phyloP scores from a whole-genome alignment of 2,329 filamentous ascomycete species.

The Trichoderma sp. region DNA sequence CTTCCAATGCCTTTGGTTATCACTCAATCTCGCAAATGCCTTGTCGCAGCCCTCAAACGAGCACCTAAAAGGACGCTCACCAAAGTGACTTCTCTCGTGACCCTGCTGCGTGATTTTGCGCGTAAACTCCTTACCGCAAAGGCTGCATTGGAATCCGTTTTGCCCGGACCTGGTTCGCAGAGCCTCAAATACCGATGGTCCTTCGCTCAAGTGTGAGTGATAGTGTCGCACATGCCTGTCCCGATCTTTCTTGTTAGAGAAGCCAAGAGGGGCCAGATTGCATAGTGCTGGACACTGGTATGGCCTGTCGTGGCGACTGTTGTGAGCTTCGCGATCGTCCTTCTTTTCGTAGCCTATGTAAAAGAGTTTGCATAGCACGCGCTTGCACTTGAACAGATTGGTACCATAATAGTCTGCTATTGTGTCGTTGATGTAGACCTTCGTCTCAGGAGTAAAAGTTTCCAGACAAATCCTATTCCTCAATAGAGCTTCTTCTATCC shows the following conservation, averaged over 20 bases:
- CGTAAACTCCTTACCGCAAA: conserved; percentile 4
- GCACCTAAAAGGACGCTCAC: conserved; percentile 7
- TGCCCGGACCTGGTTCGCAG: background rate
- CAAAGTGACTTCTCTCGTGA: conserved; percentile 16
- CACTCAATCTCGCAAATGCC: background rate
- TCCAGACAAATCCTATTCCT: background rate
- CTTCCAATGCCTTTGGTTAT: background rate
- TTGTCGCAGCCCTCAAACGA: background rate
- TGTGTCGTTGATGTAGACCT: background rate
- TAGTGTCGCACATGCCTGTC: background rate
- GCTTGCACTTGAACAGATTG: conserved; percentile 10
- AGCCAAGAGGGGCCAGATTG: background rate
- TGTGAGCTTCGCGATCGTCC: background rate
- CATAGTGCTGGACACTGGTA: background rate
- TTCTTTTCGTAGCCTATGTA: conserved; percentile 7
- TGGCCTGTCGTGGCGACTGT: conserved; percentile 6
- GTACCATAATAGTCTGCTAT: conserved; percentile 3
- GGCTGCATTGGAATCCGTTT: background rate
- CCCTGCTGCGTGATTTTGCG: background rate
- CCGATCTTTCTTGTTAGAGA: background rate
- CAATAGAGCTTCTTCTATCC: background rate
- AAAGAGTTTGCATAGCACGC: background rate
- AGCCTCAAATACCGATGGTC: background rate
- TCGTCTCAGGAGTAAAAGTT: background rate
- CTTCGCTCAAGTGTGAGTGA: background rate